These are phyloP conservation scores for Botrytis fabae DNA, from an alignment of 2,329 filamentous ascomycete species.

Conservation along the genomic window DNA sequence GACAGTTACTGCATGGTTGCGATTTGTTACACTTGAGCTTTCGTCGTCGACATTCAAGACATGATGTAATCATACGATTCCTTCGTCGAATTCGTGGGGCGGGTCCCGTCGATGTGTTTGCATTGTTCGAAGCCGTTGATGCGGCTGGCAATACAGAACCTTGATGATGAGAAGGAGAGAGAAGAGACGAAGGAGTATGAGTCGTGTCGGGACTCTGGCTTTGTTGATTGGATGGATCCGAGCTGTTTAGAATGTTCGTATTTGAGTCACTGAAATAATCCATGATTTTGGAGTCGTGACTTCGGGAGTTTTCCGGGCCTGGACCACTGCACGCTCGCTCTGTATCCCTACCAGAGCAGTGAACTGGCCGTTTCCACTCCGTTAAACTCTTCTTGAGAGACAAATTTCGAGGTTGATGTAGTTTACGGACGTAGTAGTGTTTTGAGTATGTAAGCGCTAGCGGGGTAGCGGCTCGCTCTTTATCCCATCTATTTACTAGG, in stretches of 20 bases:
- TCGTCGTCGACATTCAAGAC: slow-evolving; percentile 69
- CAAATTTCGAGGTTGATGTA: background rate
- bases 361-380: background rate
- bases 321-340: background rate
- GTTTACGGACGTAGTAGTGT: slow-evolving; percentile 8
- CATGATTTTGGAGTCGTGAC: slow-evolving; percentile 1
- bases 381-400: background rate
- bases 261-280: slow-evolving; percentile 6
- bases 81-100: slow-evolving; percentile 45
- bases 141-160: slow-evolving; percentile 11
- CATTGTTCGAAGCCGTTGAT: slow-evolving; percentile 17
- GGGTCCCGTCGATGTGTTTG: slow-evolving; percentile 5
- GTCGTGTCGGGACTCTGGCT: background rate
- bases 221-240: slow-evolving; percentile 9
- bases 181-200: background rate
- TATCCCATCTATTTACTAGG: background rate
- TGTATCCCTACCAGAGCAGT: background rate
- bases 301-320: background rate
- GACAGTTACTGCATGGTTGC: slow-evolving; percentile 59
- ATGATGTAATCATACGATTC: slow-evolving; percentile 68
- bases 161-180: background rate
- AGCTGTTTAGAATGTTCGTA: background rate
- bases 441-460: background rate
- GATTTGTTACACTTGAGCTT: slow-evolving; percentile 78
- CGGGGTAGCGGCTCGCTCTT: slow-evolving; percentile 8